Evolutionary conservation across 441 rosid genomes (phyloP).

Genomic region (Sinapis alba): DNA sequence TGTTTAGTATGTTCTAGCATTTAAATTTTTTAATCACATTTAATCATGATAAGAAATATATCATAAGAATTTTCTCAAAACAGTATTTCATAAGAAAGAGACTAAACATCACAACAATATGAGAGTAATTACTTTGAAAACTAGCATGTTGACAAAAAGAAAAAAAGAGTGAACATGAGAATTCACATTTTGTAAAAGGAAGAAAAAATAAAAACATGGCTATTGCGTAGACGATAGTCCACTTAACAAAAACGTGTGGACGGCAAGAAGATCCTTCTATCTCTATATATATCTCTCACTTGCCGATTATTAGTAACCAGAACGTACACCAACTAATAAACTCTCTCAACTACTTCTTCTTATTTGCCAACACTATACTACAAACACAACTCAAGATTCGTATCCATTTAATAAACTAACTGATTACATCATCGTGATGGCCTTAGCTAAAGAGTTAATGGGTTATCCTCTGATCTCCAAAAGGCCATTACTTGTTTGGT

Average conservation of each 20-base stretch:
- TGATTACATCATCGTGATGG: conserved; percentile 44
- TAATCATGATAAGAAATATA: neutral
- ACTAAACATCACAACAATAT: neutral
- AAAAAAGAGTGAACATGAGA: neutral
- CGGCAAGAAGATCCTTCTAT: conserved; percentile 34
- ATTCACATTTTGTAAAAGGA: conserved; percentile 22
- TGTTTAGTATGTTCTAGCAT: no score
- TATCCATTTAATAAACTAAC: neutral
- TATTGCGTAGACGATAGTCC: conserved; percentile 11
- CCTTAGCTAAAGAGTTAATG: conserved; percentile 64
- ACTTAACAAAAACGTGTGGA: conserved; percentile 67
- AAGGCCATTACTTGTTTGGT: conserved; percentile 36
- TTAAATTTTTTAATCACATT: no score
- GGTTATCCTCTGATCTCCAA: conserved; percentile 50
- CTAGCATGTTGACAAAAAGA: neutral
- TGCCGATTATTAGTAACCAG: conserved; percentile 10
- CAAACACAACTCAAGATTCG: conserved; percentile 10
- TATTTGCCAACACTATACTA: neutral
- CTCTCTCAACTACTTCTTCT: conserved; percentile 11
- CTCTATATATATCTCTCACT: neutral
- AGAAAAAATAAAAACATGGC: neutral
- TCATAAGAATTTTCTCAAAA: neutral
- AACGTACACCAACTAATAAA: neutral
- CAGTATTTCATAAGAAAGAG: neutral
- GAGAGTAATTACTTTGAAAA: conserved; percentile 18